Evolutionary conservation across 768 basidiomycete species (phyloP).

Genomic region (Kwoniella dejecticola): DNA sequence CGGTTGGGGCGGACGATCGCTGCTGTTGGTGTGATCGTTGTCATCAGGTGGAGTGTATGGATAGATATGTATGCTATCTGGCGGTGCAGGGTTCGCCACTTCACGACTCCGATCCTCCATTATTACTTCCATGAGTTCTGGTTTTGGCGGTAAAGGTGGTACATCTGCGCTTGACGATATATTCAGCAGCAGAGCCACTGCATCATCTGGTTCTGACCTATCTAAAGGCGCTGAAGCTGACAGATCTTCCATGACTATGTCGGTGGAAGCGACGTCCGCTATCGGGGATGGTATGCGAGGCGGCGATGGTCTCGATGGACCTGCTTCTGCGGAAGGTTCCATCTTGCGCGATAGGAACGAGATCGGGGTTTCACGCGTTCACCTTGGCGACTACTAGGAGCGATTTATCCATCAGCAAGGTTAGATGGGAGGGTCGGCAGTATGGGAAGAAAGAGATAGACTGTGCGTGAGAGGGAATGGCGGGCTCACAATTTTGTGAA

Average conservation of each 20-base stretch:
- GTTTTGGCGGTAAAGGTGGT: constrained; percentile 6
- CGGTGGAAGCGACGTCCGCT: background rate
- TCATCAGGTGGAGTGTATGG: constrained; percentile 41
- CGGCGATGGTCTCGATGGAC: constrained; percentile 23
- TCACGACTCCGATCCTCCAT: constrained; percentile 7
- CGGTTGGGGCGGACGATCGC: background rate
- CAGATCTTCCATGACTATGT: constrained; percentile 34
- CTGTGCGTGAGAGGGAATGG: background rate
- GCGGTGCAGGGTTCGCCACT: constrained; percentile 13
- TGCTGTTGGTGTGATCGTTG: constrained; percentile 8
- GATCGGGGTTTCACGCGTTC: background rate
- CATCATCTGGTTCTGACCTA: constrained; percentile 32
- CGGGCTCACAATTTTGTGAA: constrained; percentile 5
- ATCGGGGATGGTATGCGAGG: background rate
- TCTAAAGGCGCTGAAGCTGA: background rate
- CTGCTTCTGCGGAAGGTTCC: constrained; percentile 18
- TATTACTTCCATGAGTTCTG: constrained; percentile 4
- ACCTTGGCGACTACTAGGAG: background rate
- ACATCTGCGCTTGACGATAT: constrained; percentile 24
- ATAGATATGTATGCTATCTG: constrained; percentile 12
- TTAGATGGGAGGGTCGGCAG: background rate
- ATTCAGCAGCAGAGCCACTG: constrained; percentile 34
- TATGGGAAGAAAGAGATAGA: background rate
- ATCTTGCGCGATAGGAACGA: constrained; percentile 4
- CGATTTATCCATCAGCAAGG: background rate